Evolutionary conservation across 805 yeast genomes (phyloP).

Genomic region (Komagataella mondaviorum): DNA sequence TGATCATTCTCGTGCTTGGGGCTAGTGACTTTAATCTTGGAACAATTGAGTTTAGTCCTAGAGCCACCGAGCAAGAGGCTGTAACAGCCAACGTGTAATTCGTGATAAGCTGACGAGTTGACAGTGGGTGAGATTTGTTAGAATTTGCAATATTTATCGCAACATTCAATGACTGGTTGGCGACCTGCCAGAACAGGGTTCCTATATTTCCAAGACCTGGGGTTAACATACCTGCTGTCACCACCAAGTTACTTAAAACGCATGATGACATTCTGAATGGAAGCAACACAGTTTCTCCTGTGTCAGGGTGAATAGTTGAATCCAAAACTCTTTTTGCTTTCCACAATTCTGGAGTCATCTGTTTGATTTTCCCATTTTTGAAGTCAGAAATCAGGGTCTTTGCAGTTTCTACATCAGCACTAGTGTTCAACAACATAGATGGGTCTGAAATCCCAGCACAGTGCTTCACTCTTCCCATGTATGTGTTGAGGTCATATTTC

Average conservation of each 20-base stretch:
- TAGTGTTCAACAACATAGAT: conserved; percentile 65
- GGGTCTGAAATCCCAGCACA: conserved; percentile 93
- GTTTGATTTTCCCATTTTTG: conserved; percentile 48
- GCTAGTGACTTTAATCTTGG: conserved; percentile 64
- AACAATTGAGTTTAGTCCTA: conserved; percentile 85
- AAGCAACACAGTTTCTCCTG: conserved; percentile 80
- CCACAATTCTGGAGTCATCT: conserved; percentile 80
- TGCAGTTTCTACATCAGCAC: conserved; percentile 49
- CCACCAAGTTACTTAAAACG: conserved; percentile 86
- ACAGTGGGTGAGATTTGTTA: conserved; percentile 85
- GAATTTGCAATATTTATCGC: conserved; percentile 96
- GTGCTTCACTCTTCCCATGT: conserved; percentile 91
- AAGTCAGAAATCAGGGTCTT: conserved; percentile 56
- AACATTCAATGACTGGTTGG: conserved; percentile 92
- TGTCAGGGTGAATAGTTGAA: conserved; percentile 93
- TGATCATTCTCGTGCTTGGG: conserved; percentile 55
- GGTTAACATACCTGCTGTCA: conserved; percentile 95
- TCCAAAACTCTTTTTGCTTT: conserved; percentile 75
- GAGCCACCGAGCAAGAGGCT: conserved; percentile 91
- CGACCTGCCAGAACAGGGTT: conserved; percentile 94
- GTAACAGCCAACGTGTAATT: conserved; percentile 83
- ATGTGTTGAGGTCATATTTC: conserved; percentile 64
- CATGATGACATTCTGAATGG: conserved; percentile 97
- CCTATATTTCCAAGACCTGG: conserved; percentile 87
- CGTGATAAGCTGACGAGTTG: conserved; percentile 61